Evolutionary conservation across 2,329 filamentous ascomycete species (phyloP).

Genomic region (Penicillium sp.): DNA sequence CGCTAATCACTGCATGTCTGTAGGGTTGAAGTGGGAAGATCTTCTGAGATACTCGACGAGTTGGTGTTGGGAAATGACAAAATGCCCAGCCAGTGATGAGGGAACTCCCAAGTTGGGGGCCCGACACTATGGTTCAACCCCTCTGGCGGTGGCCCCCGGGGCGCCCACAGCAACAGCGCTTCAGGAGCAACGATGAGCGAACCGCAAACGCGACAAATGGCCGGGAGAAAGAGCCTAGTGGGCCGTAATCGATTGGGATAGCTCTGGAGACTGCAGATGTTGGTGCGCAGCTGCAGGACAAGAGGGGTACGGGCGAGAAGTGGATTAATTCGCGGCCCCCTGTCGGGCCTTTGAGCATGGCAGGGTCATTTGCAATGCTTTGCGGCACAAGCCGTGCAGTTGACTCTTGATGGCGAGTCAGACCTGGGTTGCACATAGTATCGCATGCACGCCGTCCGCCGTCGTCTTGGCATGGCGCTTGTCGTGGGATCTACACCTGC

Average conservation of each 20-base stretch:
- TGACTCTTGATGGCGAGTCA: conserved; percentile 12
- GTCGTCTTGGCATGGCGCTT: conserved; percentile 36
- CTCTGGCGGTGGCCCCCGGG: conserved; percentile 20
- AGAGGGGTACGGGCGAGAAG: conserved; percentile 12
- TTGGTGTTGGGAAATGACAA: conserved; percentile 15
- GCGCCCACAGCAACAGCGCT: conserved; percentile 19
- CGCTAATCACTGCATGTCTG: conserved; percentile 22
- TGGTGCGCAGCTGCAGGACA: conserved; percentile 12
- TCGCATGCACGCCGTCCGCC: conserved; percentile 21
- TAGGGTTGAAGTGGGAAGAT: conserved; percentile 17
- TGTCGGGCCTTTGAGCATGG: background rate
- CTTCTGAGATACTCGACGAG: conserved; percentile 16
- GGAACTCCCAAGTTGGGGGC: conserved; percentile 12
- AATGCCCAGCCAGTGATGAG: conserved; percentile 12
- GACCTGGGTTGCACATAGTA: conserved; percentile 14
- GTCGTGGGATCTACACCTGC: conserved; percentile 20
- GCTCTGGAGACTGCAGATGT: conserved; percentile 16
- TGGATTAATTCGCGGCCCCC: conserved; percentile 8
- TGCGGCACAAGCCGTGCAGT: conserved; percentile 25
- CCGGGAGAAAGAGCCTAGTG: conserved; percentile 4
- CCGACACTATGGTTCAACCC: conserved; percentile 32
- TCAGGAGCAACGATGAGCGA: conserved; percentile 11
- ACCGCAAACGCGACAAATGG: conserved; percentile 13
- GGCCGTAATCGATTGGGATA: conserved; percentile 9
- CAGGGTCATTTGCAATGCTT: conserved; percentile 2